A percentile compares a stretch with the other conserved stretches of the same genome.
Conservation (phyloP, 495 filamentous ascomycete species). For the Hapsidospora chrysogenum region DNA sequence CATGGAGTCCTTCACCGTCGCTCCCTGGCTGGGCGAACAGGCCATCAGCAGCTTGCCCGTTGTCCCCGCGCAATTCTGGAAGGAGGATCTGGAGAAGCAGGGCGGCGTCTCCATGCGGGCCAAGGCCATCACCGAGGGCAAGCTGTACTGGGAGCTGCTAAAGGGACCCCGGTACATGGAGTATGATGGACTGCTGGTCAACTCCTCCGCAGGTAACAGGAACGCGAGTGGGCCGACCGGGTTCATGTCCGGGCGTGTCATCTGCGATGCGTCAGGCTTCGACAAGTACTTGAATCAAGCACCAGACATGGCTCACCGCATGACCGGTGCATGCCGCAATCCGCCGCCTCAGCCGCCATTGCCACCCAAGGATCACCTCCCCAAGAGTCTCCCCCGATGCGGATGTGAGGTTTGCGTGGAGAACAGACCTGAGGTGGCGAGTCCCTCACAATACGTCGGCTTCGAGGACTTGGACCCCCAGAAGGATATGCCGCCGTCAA, state of each 20-base stretch:
- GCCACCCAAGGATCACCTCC: slow-evolving; percentile 13
- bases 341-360: slow-evolving; percentile 2
- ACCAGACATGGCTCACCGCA: slow-evolving; percentile 3
- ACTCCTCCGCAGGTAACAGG: slow-evolving; percentile 3
- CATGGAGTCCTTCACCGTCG: slow-evolving; percentile 12
- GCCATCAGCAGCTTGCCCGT: slow-evolving; percentile 13
- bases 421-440: slow-evolving; percentile 3
- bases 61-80: slow-evolving; percentile 17
- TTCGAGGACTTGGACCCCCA: slow-evolving; percentile 20
- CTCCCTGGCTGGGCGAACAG: slow-evolving; percentile 16
- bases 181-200: slow-evolving; percentile 15
- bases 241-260: slow-evolving; percentile 18
- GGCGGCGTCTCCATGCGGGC: slow-evolving; percentile 6
- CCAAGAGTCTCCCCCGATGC: slow-evolving; percentile 15
- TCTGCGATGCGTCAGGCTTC: slow-evolving; percentile 19
- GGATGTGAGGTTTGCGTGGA: slow-evolving; percentile 12
- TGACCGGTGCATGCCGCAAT: no score
- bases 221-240: slow-evolving; percentile 4
- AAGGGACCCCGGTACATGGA: slow-evolving; percentile 18
- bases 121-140: slow-evolving; percentile 15
- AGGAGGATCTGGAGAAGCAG: slow-evolving; percentile 7
- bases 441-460: slow-evolving; percentile 8
- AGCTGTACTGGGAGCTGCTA: slow-evolving; percentile 19
- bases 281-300: slow-evolving; percentile 7
- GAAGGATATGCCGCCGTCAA: slow-evolving; percentile 9